These are phyloP conservation scores for Vitis cinerea DNA, from an alignment of 164 flowering plant species.

Conservation along the genomic window DNA sequence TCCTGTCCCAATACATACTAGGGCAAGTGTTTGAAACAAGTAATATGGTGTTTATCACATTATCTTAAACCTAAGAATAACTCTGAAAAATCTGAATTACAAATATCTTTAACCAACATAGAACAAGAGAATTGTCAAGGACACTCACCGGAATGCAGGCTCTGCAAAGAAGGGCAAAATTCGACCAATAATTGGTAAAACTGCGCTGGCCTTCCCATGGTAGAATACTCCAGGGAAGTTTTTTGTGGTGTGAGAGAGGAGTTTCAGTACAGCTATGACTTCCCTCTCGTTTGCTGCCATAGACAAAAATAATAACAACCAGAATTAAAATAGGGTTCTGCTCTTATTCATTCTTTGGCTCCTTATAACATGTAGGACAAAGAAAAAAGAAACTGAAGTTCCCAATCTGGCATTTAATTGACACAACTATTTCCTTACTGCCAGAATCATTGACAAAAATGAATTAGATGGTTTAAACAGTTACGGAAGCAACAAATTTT, in stretches of 20 bases:
- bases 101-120: not conserved
- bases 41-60: not conserved
- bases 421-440: too few species aligned
- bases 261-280: constrained; percentile 79
- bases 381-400: too few species aligned
- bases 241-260: constrained; percentile 70
- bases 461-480: too few species aligned
- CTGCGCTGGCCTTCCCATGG: constrained; percentile 69
- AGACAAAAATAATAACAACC: not conserved
- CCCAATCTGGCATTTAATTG: too few species aligned
- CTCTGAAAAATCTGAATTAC: not conserved
- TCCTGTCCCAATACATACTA: too few species aligned
- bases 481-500: too few species aligned
- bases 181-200: constrained; percentile 77
- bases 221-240: constrained; percentile 85
- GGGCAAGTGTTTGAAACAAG: too few species aligned
- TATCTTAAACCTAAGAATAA: not conserved
- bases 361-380: too few species aligned
- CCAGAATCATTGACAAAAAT: too few species aligned
- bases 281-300: constrained; percentile 85
- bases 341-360: too few species aligned
- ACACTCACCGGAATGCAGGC: constrained; percentile 64
- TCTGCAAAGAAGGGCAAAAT: constrained; percentile 84
- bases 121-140: constrained; percentile 1
- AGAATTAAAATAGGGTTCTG: too few species aligned